Evolutionary conservation across 306 rosid genomes (phyloP).

Genomic region (Gastrolobium villosum): DNA sequence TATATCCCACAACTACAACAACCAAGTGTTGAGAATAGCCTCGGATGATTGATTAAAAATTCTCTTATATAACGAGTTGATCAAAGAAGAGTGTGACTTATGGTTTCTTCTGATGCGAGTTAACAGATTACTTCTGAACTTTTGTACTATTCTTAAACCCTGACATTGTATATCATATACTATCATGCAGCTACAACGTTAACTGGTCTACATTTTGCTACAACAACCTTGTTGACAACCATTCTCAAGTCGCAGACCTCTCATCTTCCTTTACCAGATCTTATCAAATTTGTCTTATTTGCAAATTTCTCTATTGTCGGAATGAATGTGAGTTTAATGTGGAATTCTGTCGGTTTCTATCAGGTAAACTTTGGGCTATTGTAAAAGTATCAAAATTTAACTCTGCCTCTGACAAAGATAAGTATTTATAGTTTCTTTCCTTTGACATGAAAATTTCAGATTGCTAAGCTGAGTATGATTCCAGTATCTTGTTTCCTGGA

Average conservation of each 20-base stretch:
- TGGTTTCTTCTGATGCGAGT: conserved; percentile 1
- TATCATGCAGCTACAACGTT: conserved; percentile 79
- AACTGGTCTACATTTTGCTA: conserved; percentile 83
- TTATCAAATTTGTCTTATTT: conserved; percentile 75
- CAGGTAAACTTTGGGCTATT: conserved; percentile 59
- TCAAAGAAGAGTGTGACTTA: conserved; percentile 23
- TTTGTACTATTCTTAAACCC: not conserved
- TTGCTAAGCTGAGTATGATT: conserved; percentile 89
- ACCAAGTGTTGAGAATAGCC: not conserved
- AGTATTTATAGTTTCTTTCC: conserved; percentile 27
- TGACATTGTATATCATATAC: conserved; percentile 45
- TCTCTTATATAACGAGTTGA: conserved; percentile 29
- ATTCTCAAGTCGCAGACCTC: conserved; percentile 69
- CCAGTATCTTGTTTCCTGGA: conserved; percentile 87
- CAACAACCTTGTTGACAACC: conserved; percentile 71
- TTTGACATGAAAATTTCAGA: conserved; percentile 58
- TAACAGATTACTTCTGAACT: conserved; percentile 7
- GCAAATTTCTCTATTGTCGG: conserved; percentile 89
- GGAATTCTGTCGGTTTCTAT: conserved; percentile 93
- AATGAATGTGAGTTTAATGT: conserved; percentile 89
- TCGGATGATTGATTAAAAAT: conserved; percentile 13
- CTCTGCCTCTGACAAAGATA: not conserved
- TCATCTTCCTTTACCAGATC: conserved; percentile 74
- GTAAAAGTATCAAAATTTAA: conserved; percentile 20
- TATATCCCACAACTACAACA: not conserved